Evolutionary conservation across 2,329 filamentous ascomycete genomes (phyloP), one percentile per base, ranked within the genome.

Genomic region (Stachybotrys echinatus): DNA sequence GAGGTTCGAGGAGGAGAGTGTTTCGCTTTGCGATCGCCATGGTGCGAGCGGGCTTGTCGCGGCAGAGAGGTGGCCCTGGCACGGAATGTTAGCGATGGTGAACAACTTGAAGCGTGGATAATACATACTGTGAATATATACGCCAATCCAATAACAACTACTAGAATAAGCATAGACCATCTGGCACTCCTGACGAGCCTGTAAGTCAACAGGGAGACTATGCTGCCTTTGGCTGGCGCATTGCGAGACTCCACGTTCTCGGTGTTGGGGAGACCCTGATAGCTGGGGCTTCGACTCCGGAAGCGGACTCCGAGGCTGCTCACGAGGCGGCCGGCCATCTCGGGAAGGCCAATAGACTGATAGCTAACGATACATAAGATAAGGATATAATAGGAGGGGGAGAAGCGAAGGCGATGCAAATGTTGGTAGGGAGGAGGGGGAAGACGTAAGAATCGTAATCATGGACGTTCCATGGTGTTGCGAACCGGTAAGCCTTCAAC

Each of bases 221-320:
- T 8, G 27, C 19, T 22, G 10, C 14, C 17, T 19, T 19, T 17
- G 6, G 40, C 40, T 4, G 40, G 40, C 19, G 40, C 0, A 63
- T 64, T 0, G 69, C 71, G 38, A 50, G 61, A 4, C 69, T 70
- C 2, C 59, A 63, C 17, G 2, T 4, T 6, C 23, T 37, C 44
- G 17, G 23, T 18, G 23, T 23, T 23, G 3, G 44, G 44, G 3
- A 46, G 23, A 23, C n/a, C 27, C 44, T 46, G 44, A 23, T 46
- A 46, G 27, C 5, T 14, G 5, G 44, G 27, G 23, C 44, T 37
- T 10, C 44, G 7, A 12, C 7, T 4, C 10, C 44, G 23, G 5
- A 37, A 18, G 27, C 17, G 44, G n/a, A 23, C n/a, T 23, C 44
- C 27, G 12, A 46, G 23, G 44, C 17, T 23, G 44, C 44, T 46